These are phyloP conservation scores for Penicillium nordicum DNA, from an alignment of 2,329 filamentous ascomycete species.

Conservation along the genomic window DNA sequence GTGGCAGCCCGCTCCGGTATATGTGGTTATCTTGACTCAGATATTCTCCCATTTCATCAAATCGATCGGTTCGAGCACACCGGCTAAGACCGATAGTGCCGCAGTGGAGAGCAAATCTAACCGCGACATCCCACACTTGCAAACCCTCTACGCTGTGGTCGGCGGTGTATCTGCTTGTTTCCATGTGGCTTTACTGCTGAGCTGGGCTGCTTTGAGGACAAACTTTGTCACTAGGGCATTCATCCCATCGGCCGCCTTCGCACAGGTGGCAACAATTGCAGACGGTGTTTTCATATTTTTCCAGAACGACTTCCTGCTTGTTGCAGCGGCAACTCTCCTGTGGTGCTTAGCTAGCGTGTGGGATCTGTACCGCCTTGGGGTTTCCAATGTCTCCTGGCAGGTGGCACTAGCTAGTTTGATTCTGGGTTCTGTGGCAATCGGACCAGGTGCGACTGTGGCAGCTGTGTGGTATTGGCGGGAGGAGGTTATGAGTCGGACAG, in stretches of 20 bases:
- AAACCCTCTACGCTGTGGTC: constrained; percentile 1
- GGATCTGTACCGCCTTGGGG: constrained; percentile 22
- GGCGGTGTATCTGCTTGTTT: constrained; percentile 10
- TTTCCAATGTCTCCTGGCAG: constrained; percentile 10
- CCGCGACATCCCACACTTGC: neutral
- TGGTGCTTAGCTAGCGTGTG: constrained; percentile 19
- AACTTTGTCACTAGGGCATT: constrained; percentile 15
- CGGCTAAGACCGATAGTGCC: neutral
- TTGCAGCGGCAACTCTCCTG: constrained; percentile 15
- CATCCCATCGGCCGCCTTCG: constrained; percentile 10
- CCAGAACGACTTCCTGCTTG: constrained; percentile 25
- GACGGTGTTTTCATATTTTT: constrained; percentile 25
- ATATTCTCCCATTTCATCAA: constrained; percentile 10
- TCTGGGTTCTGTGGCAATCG: constrained; percentile 12
- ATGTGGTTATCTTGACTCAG: constrained; percentile 18
- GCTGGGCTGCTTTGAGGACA: neutral
- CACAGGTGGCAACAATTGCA: constrained; percentile 8
- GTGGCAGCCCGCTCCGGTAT: constrained; percentile 24
- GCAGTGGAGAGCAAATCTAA: neutral
- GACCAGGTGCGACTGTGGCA: constrained; percentile 20
- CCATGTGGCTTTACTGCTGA: constrained; percentile 1
- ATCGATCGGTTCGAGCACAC: neutral
- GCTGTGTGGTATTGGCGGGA: constrained; percentile 26
- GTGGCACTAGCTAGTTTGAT: constrained; percentile 2
- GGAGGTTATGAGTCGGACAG: constrained; percentile 7